Evolutionary conservation across 768 basidiomycete species (phyloP), one percentile per base, ranked within the genome.

Genomic region (Lactarius hatsudake): DNA sequence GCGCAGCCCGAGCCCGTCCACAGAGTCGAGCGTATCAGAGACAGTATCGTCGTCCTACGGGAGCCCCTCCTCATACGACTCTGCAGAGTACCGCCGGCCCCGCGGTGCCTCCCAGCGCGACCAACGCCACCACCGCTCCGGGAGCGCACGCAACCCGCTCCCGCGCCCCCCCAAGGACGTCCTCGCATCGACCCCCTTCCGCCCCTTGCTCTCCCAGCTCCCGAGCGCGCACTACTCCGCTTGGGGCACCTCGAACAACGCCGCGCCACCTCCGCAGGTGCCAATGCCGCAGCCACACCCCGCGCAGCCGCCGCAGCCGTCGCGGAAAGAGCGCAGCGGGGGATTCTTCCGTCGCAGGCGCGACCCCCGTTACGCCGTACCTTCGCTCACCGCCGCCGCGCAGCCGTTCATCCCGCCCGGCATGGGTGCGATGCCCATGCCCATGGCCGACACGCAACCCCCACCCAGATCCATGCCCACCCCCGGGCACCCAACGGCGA

Each of bases 141-240:
- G 28, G 36, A 43, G 43, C 51, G 43, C 32, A 38, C 26, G 20
- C 54, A 89, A 92, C 72, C 89, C 88, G 5, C 83, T 91, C 10
- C 90, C 90, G 0, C 66, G 73, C 3, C 88, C 85, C 0, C 90
- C 90, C 0, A 76, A 76, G 36, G 85, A 90, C 72, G 63, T 91
- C 9, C 88, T 87, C 74, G 80, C 83, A 15, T 75, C 76, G 32
- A 79, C 86, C 0, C 87, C 87, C 0, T 89, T 89, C 73, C 81
- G 82, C 61, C 75, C 78, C 0, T 74, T 90, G 0, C 77, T 88
- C 7, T 63, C 69, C 17, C 80, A 81, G 62, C 81, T 88, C 20
- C 86, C 84, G 1, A 78, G 69, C 5, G 32, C 66, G 26, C 66
- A 61, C 75, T 20, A 76, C 74, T 20, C 75, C 75, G 10, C 79